phyloP scores from a whole-genome alignment of 2,329 filamentous ascomycete species.

The Penicillium sp. region DNA sequence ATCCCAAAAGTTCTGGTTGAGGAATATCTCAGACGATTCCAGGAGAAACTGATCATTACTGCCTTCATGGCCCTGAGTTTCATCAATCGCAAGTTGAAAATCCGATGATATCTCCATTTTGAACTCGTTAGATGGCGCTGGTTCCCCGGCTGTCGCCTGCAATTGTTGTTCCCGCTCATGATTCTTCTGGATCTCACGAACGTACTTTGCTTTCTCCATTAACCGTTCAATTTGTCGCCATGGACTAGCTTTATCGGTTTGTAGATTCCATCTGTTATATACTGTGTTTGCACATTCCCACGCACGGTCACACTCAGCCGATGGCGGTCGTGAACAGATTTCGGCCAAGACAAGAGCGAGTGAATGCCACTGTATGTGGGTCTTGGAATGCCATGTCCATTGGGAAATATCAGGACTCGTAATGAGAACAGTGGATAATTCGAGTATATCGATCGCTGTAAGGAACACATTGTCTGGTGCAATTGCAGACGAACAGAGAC shows the following conservation, averaged over 20 bases:
- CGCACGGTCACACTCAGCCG: slow-evolving; percentile 59
- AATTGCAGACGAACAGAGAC: not conserved
- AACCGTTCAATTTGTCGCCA: slow-evolving; percentile 11
- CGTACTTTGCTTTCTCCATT: slow-evolving; percentile 9
- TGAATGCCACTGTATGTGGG: slow-evolving; percentile 67
- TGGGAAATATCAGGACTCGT: slow-evolving; percentile 61
- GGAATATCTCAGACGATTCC: not conserved
- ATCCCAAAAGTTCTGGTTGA: not conserved
- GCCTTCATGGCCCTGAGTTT: not conserved
- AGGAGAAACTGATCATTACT: not conserved
- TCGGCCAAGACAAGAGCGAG: slow-evolving; percentile 65
- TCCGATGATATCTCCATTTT: not conserved
- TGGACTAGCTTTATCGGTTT: slow-evolving; percentile 6
- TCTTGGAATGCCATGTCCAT: slow-evolving; percentile 66
- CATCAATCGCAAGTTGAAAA: not conserved
- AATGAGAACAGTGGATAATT: slow-evolving; percentile 67
- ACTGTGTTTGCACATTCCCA: slow-evolving; percentile 58
- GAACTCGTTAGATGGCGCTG: not conserved
- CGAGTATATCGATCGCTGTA: slow-evolving; percentile 71
- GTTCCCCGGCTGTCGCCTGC: not conserved
- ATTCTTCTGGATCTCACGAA: slow-evolving; percentile 6
- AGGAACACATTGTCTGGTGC: slow-evolving; percentile 58
- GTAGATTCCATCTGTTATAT: slow-evolving; percentile 24
- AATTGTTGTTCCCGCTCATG: not conserved
- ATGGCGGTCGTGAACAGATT: slow-evolving; percentile 60